A percentile compares a stretch with the other conserved stretches of the same genome.
These are phyloP conservation scores for Suhomyces prunicola DNA, from an alignment of 805 yeast genomes.

Conservation along the genomic window DNA sequence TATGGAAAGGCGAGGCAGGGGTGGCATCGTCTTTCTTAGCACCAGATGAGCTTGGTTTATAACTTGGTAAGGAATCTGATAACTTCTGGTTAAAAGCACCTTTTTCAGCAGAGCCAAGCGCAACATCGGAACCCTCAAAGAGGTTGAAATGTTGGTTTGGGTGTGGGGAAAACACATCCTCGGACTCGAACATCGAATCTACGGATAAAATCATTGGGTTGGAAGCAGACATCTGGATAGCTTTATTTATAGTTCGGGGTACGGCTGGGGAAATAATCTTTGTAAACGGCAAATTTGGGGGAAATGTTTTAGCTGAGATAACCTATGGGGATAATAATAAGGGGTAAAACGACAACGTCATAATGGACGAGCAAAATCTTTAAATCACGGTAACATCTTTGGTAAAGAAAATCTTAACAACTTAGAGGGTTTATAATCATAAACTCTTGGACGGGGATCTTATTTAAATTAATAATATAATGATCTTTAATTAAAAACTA, in stretches of 20 bases:
- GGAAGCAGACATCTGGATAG: constrained; percentile 22
- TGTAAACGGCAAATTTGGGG: neutral
- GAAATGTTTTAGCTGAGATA: neutral
- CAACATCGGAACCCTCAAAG: constrained; percentile 6
- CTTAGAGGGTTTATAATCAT: constrained; percentile 12
- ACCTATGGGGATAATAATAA: constrained; percentile 2
- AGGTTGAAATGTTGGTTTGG: constrained; percentile 6
- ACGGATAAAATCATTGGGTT: constrained; percentile 20
- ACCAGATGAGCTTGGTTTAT: neutral
- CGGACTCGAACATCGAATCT: constrained; percentile 26
- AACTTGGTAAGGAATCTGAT: constrained; percentile 5
- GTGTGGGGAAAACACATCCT: constrained; percentile 19
- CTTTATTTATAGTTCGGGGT: neutral
- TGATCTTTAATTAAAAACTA: constrained; percentile 19
- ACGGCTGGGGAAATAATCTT: neutral
- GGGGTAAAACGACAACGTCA: constrained; percentile 27
- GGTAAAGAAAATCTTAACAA: constrained; percentile 19
- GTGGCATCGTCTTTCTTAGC: constrained; percentile 5
- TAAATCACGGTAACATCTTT: constrained; percentile 34
- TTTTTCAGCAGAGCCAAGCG: constrained; percentile 1
- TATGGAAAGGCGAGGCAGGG: constrained; percentile 45
- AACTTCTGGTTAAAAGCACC: constrained; percentile 1
- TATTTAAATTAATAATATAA: constrained; percentile 9
- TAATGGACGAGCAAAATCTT: constrained; percentile 22
- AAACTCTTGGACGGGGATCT: constrained; percentile 9